These are phyloP conservation scores for Linum tenue DNA, from an alignment of 345 rosid species.

Conservation along the genomic window DNA sequence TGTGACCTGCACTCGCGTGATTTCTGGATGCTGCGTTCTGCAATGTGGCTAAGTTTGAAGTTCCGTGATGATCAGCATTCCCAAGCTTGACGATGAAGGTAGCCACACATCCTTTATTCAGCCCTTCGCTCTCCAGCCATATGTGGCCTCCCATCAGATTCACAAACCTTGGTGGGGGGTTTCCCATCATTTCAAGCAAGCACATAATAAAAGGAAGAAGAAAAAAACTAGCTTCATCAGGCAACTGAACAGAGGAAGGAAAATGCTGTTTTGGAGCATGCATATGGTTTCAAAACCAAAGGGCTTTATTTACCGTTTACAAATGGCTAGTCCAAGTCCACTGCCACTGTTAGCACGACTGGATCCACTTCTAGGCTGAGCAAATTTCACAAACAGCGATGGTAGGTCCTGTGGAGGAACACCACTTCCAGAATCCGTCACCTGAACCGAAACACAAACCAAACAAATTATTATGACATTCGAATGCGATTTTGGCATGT, in stretches of 20 bases:
- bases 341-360: constrained; percentile 38
- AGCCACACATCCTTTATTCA: constrained; percentile 54
- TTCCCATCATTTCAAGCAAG: constrained; percentile 8
- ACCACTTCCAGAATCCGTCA: constrained; percentile 87
- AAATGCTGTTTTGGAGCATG: neutral
- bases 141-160: constrained; percentile 88
- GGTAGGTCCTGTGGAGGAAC: constrained; percentile 65
- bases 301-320: constrained; percentile 53
- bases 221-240: neutral
- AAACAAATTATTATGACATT: neutral
- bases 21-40: constrained; percentile 33
- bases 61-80: constrained; percentile 21
- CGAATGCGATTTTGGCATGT: neutral
- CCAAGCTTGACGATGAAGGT: constrained; percentile 65
- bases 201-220: neutral
- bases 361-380: constrained; percentile 45
- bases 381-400: constrained; percentile 54
- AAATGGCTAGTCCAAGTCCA: constrained; percentile 91
- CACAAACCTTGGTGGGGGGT: constrained; percentile 42
- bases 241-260: neutral
- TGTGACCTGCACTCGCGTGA: constrained; percentile 47
- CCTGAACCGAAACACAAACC: constrained; percentile 33
- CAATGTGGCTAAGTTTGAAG: constrained; percentile 8
- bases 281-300: neutral
- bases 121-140: constrained; percentile 86